Base-by-base conservation (phyloP, 768 basidiomycete species). In the Tylopilus plumbeoviolaceoides region DNA sequence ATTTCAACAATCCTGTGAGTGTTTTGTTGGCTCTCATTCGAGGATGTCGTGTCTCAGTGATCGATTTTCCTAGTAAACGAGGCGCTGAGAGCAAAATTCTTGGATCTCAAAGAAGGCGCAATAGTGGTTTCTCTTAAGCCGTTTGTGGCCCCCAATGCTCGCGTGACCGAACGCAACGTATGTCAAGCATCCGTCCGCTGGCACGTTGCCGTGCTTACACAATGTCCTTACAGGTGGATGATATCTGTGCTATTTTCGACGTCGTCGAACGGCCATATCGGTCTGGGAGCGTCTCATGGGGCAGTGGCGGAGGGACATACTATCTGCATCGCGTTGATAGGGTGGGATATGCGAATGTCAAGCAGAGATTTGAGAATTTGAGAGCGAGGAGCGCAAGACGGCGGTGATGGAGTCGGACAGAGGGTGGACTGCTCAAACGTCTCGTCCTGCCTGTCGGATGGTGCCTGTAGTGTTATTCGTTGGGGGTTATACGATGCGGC, bases 51-150 rank as follows among this genome's bases (percentile, higher is more conserved):
- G 18, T 39, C 18, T 47, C 18, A 46, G 5, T 45, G 54, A 57
- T 18, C 49, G 30, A 53, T 25, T 31, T 17, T 42, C 38, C 11
- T 52, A 91, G 89, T 98, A 55, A 98, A 98, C 68, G 90, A 91
- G 63, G 82, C 85, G 1, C 73, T 99, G 15, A 78, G 89, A 42
- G 85, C 89, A 27, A 88, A 92, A 63, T 98, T 98, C 71, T 75
- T 99, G 50, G 97, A 99, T 64, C 74, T 98, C 54, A 97, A 93
- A 64, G 91, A 95, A 54, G 91, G 91, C 18, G 92, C 94, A 0
- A 85, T 85, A 44, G 89, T 99, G 44, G 81, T 98, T 35, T 93
- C 91, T 18, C 73, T 99, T 17, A 83, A 87, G 53, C 91, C 93
- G 1, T 97, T 91, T 57, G 85, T 94, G 51, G 80, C 85, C 30